Evolutionary conservation across 2,329 filamentous ascomycete species (phyloP).

Genomic region (Xylaria multiplex): DNA sequence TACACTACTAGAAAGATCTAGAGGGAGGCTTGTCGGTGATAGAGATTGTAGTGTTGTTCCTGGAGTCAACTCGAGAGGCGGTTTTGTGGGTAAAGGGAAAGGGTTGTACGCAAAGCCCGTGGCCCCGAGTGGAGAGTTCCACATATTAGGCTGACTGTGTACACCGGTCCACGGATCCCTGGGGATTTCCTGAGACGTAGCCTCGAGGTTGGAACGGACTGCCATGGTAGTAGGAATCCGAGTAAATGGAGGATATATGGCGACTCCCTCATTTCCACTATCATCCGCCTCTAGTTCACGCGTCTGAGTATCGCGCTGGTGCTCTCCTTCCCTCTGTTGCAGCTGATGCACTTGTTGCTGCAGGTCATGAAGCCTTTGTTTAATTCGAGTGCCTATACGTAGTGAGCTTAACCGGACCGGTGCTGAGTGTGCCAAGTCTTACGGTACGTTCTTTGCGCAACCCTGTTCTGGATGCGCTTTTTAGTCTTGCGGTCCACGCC

Average conservation of each 20-base stretch:
- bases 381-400: slow-evolving; percentile 26
- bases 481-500: slow-evolving; percentile 27
- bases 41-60: slow-evolving; percentile 3
- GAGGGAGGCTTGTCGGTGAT: slow-evolving; percentile 5
- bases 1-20: background rate
- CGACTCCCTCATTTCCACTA: slow-evolving; percentile 7
- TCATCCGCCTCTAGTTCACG: slow-evolving; percentile 9
- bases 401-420: slow-evolving; percentile 8
- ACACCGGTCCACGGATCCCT: slow-evolving; percentile 5
- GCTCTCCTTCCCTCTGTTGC: slow-evolving; percentile 27
- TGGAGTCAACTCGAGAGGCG: background rate
- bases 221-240: background rate
- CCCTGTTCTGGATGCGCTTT: slow-evolving; percentile 30
- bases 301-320: background rate
- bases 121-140: slow-evolving; percentile 9
- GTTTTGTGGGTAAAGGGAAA: slow-evolving; percentile 3
- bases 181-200: slow-evolving; percentile 14
- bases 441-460: slow-evolving; percentile 32
- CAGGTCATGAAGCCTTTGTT: slow-evolving; percentile 30
- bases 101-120: slow-evolving; percentile 4
- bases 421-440: background rate
- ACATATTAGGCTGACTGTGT: slow-evolving; percentile 15
- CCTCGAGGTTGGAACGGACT: background rate
- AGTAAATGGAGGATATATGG: background rate
- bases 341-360: slow-evolving; percentile 28